Base-by-base conservation (phyloP, 192 early-diverging fungal genomes). In the Coemansia erecta region DNA sequence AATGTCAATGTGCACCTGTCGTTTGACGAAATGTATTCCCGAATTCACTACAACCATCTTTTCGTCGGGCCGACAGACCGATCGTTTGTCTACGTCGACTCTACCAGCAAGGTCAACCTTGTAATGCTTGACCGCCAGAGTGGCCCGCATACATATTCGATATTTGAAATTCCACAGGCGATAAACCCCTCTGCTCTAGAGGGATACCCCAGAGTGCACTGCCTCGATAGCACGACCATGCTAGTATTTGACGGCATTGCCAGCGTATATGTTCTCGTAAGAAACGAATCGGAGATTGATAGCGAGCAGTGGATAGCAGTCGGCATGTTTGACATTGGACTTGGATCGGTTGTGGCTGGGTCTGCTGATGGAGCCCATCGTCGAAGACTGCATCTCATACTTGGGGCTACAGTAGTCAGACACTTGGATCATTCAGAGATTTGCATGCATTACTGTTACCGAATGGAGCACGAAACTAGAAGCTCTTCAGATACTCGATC, bases 11-110 rank as follows among this genome's bases (percentile, higher is more conserved):
- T 71, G 14, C 76, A 79, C n/a, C 53, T 90, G 14, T 81, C 85
- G 12, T 90, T 85, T 54, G 77, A 85, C 46, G 85, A 90, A 54
- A 47, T 86, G 8, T 81, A 85, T 61, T 69, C 74, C 28, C 81
- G 86, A 23, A 77, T 89, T 5, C 82, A 84, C 21, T 87, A 79
- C 58, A 88, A 86, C 63, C 89, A 90, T 57, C 60, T 90, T 44
- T 73, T 75, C 52, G 43, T 64, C n/a, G 88, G 86, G 1, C 77
- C 77, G n/a, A 51, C 41, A 0, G 46, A 23, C 14, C 41, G 43
- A 8, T 57, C 77, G 18, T 45, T 80, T 45, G 43, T 74, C 0
- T 80, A 71, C 26, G 26, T 73, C 11, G 70, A 66, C 43, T 56
- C 44, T 7, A 46, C 40, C 33, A 33, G 46, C 43, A 35, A 21